phyloP scores from a whole-genome alignment of 2,329 filamentous ascomycete genomes.

The Exophiala oligosperma region DNA sequence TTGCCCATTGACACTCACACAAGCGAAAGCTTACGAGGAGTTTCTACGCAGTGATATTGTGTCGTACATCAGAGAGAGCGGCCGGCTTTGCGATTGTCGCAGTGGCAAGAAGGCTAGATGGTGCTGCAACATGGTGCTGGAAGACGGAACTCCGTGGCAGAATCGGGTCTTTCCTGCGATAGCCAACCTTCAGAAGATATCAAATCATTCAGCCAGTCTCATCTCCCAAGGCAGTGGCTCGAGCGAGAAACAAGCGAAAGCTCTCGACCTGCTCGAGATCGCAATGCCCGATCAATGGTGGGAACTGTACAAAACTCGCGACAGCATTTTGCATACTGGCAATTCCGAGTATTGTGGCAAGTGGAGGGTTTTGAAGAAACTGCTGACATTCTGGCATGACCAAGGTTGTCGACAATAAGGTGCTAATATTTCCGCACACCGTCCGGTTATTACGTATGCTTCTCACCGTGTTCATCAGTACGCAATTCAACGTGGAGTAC shows the following conservation, averaged over 20 bases:
- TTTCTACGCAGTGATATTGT: constrained; percentile 74
- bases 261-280: constrained; percentile 70
- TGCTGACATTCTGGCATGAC: constrained; percentile 85
- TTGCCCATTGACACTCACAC: constrained; percentile 81
- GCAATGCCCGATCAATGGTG: constrained; percentile 76
- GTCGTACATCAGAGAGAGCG: constrained; percentile 65
- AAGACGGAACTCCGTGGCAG: constrained; percentile 66
- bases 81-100: constrained; percentile 68
- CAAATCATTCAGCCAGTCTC: constrained; percentile 85
- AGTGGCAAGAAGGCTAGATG: constrained; percentile 72
- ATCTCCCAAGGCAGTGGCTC: constrained; percentile 68
- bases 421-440: constrained; percentile 91
- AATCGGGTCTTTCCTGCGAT: constrained; percentile 83
- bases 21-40: constrained; percentile 78
- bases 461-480: constrained; percentile 80
- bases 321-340: constrained; percentile 76
- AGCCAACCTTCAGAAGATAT: constrained; percentile 77
- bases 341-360: constrained; percentile 95
- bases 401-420: constrained; percentile 75
- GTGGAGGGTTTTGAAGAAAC: constrained; percentile 85
- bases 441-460: constrained; percentile 83
- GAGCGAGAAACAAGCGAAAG: constrained; percentile 73
- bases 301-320: constrained; percentile 69
- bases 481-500: constrained; percentile 87
- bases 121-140: constrained; percentile 69